phyloP scores from a whole-genome alignment of 2,329 filamentous ascomycete species.

The Raffaelea albimanens region DNA sequence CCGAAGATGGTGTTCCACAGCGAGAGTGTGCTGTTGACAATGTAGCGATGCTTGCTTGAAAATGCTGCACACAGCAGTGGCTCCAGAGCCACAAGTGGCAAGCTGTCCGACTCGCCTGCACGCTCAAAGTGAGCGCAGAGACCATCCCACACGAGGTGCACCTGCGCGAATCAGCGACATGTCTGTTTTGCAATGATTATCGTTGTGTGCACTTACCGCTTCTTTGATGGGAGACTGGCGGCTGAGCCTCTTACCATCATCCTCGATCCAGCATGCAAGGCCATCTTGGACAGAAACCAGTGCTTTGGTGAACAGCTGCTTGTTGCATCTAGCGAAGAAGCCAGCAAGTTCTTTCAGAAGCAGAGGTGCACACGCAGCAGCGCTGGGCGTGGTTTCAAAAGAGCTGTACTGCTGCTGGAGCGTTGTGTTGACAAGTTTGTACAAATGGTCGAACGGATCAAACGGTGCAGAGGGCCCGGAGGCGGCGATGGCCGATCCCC shows the following conservation, averaged over 20 bases:
- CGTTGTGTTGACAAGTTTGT: slow-evolving; percentile 45
- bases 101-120: slow-evolving; percentile 25
- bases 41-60: slow-evolving; percentile 45
- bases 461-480: slow-evolving; percentile 29
- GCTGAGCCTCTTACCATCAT: slow-evolving; percentile 35
- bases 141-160: slow-evolving; percentile 39
- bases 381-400: slow-evolving; percentile 21
- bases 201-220: slow-evolving; percentile 29
- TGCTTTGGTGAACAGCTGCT: slow-evolving; percentile 41
- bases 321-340: slow-evolving; percentile 41
- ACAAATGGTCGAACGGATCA: slow-evolving; percentile 59
- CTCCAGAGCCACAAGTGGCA: slow-evolving; percentile 45
- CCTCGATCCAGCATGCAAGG: slow-evolving; percentile 54
- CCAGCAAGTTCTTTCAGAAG: slow-evolving; percentile 45
- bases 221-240: slow-evolving; percentile 29
- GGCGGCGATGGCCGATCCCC: slow-evolving; percentile 42
- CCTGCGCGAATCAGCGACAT: slow-evolving; percentile 23
- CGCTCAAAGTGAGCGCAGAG: slow-evolving; percentile 31
- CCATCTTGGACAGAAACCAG: slow-evolving; percentile 54
- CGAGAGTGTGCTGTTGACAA: slow-evolving; percentile 39
- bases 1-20: slow-evolving; percentile 64
- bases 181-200: slow-evolving; percentile 14
- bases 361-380: slow-evolving; percentile 22
- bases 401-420: slow-evolving; percentile 42
- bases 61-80: slow-evolving; percentile 45